phyloP scores from a whole-genome alignment of 2,329 filamentous ascomycete species.

The Monilinia fructicola region DNA sequence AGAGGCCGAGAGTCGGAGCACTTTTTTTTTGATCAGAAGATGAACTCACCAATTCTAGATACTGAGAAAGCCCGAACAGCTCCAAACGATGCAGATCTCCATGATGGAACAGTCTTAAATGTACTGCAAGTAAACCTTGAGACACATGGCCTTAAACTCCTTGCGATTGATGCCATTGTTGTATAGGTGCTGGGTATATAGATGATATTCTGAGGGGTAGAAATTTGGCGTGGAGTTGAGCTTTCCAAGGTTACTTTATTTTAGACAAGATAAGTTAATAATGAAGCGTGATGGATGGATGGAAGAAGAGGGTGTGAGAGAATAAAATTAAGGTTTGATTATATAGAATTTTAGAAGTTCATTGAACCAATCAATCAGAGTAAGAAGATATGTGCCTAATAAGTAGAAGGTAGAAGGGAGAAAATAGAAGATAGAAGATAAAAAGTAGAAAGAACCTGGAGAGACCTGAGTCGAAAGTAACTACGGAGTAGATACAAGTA shows the following conservation, averaged over 20 bases:
- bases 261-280: not conserved
- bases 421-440: too few species aligned
- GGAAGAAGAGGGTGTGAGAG: not conserved
- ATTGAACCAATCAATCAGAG: not conserved
- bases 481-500: too few species aligned
- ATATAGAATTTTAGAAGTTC: not conserved
- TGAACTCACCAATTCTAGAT: conserved; percentile 45
- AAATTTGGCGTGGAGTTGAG: conserved; percentile 5
- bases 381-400: too few species aligned
- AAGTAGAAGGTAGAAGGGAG: too few species aligned
- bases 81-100: conserved; percentile 38
- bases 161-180: conserved; percentile 61
- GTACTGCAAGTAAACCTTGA: conserved; percentile 31
- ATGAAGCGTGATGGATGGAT: not conserved
- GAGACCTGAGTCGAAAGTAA: too few species aligned
- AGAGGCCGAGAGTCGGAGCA: conserved; percentile 4
- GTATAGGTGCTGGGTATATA: not conserved
- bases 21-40: conserved; percentile 3
- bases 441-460: too few species aligned
- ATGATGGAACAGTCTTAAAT: conserved; percentile 31
- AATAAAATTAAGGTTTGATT: conserved; percentile 2
- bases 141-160: conserved; percentile 45
- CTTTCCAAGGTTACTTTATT: not conserved
- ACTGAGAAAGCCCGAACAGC: conserved; percentile 49
- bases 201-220: conserved; percentile 3